Conservation (phyloP, 805 yeast species). For the Yarrowia yakushimensis region DNA sequence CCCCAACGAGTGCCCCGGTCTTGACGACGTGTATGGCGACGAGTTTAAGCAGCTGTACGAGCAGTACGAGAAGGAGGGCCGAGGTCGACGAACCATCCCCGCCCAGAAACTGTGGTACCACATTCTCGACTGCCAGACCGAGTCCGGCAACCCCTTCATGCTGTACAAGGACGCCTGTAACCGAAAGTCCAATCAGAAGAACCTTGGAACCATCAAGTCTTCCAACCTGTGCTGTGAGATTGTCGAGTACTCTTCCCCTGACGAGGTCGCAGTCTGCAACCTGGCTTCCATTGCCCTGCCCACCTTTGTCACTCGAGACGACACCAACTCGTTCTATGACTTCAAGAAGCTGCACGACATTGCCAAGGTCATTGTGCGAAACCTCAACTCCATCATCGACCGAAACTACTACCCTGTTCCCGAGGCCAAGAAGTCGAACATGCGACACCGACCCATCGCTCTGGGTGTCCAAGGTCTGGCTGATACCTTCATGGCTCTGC, state of each 20-base stretch:
- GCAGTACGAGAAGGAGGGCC: conserved; percentile 66
- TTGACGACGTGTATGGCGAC: conserved; percentile 77
- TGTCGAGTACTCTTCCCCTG: conserved; percentile 85
- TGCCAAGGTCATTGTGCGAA: conserved; percentile 71
- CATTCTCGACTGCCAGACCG: conserved; percentile 87
- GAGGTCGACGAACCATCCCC: conserved; percentile 59
- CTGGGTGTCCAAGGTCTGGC: conserved; percentile 98
- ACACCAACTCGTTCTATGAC: conserved; percentile 56
- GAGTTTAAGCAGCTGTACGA: conserved; percentile 72
- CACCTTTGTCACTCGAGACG: conserved; percentile 54
- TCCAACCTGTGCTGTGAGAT: conserved; percentile 94
- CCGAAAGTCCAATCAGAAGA: conserved; percentile 81
- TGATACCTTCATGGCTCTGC: conserved; percentile 73
- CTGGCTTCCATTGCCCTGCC: conserved; percentile 90
- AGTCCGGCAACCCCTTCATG: conserved; percentile 95
- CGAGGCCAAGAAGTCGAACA: conserved; percentile 70
- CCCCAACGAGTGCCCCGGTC: conserved; percentile 84
- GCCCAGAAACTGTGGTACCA: conserved; percentile 93
- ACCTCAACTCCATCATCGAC: conserved; percentile 81
- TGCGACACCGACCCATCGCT: conserved; percentile 90
- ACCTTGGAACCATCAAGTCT: conserved; percentile 86
- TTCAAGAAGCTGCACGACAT: conserved; percentile 72
- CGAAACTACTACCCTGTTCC: conserved; percentile 79
- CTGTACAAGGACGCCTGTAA: conserved; percentile 92
- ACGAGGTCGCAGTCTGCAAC: conserved; percentile 94